Evolutionary conservation across 192 early-diverging fungal species (phyloP), one percentile per base, ranked within the genome.

Genomic region (Podila minutissima): DNA sequence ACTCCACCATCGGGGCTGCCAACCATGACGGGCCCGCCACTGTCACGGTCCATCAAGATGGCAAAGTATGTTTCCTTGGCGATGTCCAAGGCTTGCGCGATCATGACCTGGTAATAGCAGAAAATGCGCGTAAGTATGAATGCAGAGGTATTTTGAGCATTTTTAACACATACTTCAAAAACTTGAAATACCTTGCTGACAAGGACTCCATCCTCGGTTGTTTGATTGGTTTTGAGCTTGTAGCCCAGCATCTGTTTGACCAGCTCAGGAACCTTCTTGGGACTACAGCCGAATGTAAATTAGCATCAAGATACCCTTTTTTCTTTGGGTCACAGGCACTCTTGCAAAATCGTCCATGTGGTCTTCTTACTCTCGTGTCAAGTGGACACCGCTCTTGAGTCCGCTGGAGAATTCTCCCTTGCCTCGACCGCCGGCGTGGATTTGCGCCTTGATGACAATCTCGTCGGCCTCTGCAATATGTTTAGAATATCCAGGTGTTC

Each of bases 371-470:
- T 78, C 75, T 58, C 62, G 71, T 0, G 75, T 78, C 51, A 81
- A 58, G 61, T 81, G 76, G 29, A 81, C 71, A 15, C 76, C 76
- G 24, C 71, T 69, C 37, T 81, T 81, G 50, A 81, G 71, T 58
- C 76, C 76, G 48, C 71, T 81, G 17, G 76, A 81, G 24, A 81
- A 81, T 53, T 72, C 76, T 10, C 76, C 76, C 17, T 69, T 81
- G 38, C 70, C 69, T 35, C 76, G 69, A 46, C 76, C 76, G 5
- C 76, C 71, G 35, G 76, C 65, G 32, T 81, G 76, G 38, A 81
- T 81, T 62, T 81, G 76, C 0, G 76, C 70, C 62, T 81, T 81
- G 71, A 81, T 81, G 26, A 81, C 71, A 64, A 81, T 68, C 60
- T 81, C 70, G 12, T 81, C 28, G 19, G 71, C 76, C 62, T 73